Percentiles rank a stretch among this genome's conserved stretches.
phyloP scores from a whole-genome alignment of 2,329 filamentous ascomycete species.

The Sclerotinia borealis region DNA sequence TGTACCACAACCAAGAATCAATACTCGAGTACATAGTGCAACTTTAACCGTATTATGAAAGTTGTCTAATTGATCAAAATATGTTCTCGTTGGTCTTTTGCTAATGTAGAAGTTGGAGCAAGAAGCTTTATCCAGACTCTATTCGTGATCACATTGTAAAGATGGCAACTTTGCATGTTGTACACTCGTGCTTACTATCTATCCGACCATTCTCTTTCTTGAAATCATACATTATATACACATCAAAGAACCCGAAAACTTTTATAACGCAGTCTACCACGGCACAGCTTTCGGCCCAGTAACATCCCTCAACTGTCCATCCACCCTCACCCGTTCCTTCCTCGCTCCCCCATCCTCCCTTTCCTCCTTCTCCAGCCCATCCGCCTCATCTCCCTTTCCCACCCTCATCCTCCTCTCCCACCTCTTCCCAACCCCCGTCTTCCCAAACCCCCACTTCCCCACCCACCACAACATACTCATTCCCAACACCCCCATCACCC shows the following conservation, averaged over 20 bases:
- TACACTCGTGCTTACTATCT: background rate
- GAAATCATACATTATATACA: background rate
- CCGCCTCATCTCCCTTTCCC: conserved; percentile 17
- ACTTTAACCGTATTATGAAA: too few species aligned
- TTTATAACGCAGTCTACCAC: conserved; percentile 19
- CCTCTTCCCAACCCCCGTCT: conserved; percentile 17
- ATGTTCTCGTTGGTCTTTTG: too few species aligned
- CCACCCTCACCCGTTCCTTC: conserved; percentile 19
- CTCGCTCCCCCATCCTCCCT: conserved; percentile 17
- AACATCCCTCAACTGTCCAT: conserved; percentile 31
- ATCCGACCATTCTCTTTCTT: background rate
- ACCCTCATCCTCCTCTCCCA: conserved; percentile 22
- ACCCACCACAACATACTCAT: conserved; percentile 27
- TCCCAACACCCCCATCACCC: conserved; percentile 25
- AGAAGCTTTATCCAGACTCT: too few species aligned
- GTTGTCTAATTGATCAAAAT: too few species aligned
- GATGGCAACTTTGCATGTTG: too few species aligned
- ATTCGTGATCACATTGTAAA: too few species aligned
- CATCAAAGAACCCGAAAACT: background rate
- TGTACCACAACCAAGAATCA: too few species aligned
- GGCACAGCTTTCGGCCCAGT: conserved; percentile 28
- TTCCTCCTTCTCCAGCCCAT: background rate
- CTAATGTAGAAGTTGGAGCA: too few species aligned
- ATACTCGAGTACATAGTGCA: too few species aligned
- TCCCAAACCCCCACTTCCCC: conserved; percentile 32